phyloP scores from a whole-genome alignment of 2,329 filamentous ascomycete genomes.

The Microsporum ferrugineum region DNA sequence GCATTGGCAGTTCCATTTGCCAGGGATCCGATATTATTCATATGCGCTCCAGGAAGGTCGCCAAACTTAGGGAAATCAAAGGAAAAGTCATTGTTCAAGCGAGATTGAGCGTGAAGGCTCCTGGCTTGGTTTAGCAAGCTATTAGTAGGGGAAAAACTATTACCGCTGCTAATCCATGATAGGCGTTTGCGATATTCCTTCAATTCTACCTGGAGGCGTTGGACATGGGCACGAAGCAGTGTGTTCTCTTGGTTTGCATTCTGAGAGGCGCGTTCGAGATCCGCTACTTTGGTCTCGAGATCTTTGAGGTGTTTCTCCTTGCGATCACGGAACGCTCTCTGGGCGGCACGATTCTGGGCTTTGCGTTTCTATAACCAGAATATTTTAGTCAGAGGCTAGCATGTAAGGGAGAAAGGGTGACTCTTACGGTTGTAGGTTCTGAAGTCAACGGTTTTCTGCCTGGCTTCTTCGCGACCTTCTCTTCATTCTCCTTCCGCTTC shows the following conservation, averaged over 20 bases:
- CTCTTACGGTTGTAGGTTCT: slow-evolving; percentile 85
- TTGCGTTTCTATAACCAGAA: slow-evolving; percentile 45
- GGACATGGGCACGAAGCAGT: slow-evolving; percentile 72
- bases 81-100: slow-evolving; percentile 69
- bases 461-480: slow-evolving; percentile 86
- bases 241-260: slow-evolving; percentile 76
- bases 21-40: slow-evolving; percentile 30
- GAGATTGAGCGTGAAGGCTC: slow-evolving; percentile 44
- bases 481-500: slow-evolving; percentile 67
- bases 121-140: slow-evolving; percentile 34
- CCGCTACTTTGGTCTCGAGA: slow-evolving; percentile 46
- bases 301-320: slow-evolving; percentile 65
- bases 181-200: slow-evolving; percentile 84
- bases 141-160: slow-evolving; percentile 37
- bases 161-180: slow-evolving; percentile 46
- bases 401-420: slow-evolving; percentile 1
- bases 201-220: slow-evolving; percentile 73
- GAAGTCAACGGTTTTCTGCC: slow-evolving; percentile 91
- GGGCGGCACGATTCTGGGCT: slow-evolving; percentile 85
- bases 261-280: slow-evolving; percentile 69
- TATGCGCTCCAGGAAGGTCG: slow-evolving; percentile 48
- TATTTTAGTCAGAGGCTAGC: slow-evolving; percentile 7
- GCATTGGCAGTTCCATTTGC: neutral
- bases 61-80: slow-evolving; percentile 97
- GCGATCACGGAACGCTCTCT: slow-evolving; percentile 84